These are phyloP conservation scores for thale cress (Arabidopsis thaliana) DNA, from an alignment of 345 rosid genomes.

Conservation along the genomic window TAIR10.1 NC_003071.7:7137001-7137500, in stretches of 20 bases:
- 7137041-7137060: slow-evolving; percentile 16
- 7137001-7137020: slow-evolving; percentile 29
- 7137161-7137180: slow-evolving; percentile 14
- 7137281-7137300: slow-evolving; percentile 77
- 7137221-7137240: slow-evolving; percentile 19
- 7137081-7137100: slow-evolving; percentile 28
- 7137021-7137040: slow-evolving; percentile 40
- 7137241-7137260: slow-evolving; percentile 6
- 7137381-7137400: slow-evolving; percentile 66
- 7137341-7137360: slow-evolving; percentile 58
- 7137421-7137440: slow-evolving; percentile 57
- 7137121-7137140: slow-evolving; percentile 31
- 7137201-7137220: slow-evolving; percentile 8
- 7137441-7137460: slow-evolving; percentile 60
- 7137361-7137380: slow-evolving; percentile 46
- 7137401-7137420: slow-evolving; percentile 63
- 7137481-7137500: slow-evolving; percentile 55
- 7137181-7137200: slow-evolving; percentile 26
- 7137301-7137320: slow-evolving; percentile 72
- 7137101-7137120: slow-evolving; percentile 23
- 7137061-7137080: slow-evolving; percentile 20
- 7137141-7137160: slow-evolving; percentile 29
- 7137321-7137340: slow-evolving; percentile 52
- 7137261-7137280: slow-evolving; percentile 52
- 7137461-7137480: slow-evolving; percentile 41